Conservation (phyloP, 2,329 filamentous ascomycete genomes). For the Diaporthe sp. region DNA sequence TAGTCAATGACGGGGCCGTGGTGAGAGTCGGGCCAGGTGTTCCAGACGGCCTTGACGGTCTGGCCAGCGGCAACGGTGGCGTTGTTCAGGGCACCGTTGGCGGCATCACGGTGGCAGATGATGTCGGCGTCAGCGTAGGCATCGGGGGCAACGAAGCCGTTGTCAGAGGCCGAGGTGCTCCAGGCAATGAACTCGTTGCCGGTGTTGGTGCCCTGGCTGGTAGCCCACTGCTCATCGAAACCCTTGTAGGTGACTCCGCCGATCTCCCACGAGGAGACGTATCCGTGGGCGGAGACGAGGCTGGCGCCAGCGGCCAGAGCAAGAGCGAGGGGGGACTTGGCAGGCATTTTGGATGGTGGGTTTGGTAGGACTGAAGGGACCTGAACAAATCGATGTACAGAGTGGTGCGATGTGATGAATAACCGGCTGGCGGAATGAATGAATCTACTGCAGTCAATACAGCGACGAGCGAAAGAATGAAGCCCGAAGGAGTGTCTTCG, state of each 20-base stretch:
- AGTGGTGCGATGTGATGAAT: conserved; percentile 25
- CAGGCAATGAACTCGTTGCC: conserved; percentile 40
- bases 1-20: conserved; percentile 73
- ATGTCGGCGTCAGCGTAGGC: conserved; percentile 53
- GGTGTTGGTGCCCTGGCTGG: conserved; percentile 33
- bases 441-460: conserved; percentile 41
- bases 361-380: conserved; percentile 31
- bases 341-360: conserved; percentile 36
- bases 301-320: conserved; percentile 43
- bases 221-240: conserved; percentile 42
- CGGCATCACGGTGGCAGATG: conserved; percentile 53
- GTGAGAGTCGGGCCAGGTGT: conserved; percentile 55
- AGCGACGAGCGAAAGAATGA: conserved; percentile 40
- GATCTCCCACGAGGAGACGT: conserved; percentile 49
- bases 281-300: conserved; percentile 48
- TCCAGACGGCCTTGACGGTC: conserved; percentile 55
- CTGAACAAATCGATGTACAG: conserved; percentile 34
- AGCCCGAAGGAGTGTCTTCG: conserved; percentile 35
- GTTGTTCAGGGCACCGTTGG: conserved; percentile 50
- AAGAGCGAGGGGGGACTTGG: conserved; percentile 34
- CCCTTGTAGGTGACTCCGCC: conserved; percentile 47
- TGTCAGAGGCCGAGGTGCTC: conserved; percentile 45
- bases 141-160: conserved; percentile 58
- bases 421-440: conserved; percentile 39
- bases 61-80: conserved; percentile 53